A percentile compares a stretch with the other conserved stretches of the same genome.
Evolutionary conservation across 2,329 filamentous ascomycete genomes (phyloP).

Genomic region (Cladosporium austrohemisphaericum): DNA sequence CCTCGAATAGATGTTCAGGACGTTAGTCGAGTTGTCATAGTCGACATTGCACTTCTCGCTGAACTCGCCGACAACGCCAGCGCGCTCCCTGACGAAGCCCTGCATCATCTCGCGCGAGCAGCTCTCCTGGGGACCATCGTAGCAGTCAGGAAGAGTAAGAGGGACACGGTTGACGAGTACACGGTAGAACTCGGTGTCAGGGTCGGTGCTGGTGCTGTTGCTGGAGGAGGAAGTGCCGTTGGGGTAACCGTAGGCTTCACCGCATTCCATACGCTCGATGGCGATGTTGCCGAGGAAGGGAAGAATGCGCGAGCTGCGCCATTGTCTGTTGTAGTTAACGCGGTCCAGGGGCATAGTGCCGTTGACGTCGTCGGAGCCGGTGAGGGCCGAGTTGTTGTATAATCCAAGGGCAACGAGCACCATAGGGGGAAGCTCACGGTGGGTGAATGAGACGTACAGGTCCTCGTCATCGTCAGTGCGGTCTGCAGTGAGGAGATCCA

Average conservation of each 20-base stretch:
- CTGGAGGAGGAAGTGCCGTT: slow-evolving; percentile 30
- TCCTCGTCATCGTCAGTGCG: slow-evolving; percentile 48
- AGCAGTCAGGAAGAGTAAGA: slow-evolving; percentile 47
- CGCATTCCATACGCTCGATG: slow-evolving; percentile 61
- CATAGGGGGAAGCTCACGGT: slow-evolving; percentile 64
- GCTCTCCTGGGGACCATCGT: slow-evolving; percentile 50
- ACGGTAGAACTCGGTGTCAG: slow-evolving; percentile 43
- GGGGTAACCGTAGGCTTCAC: slow-evolving; percentile 52
- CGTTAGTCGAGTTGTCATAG: slow-evolving; percentile 43
- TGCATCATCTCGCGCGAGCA: slow-evolving; percentile 45
- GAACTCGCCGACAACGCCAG: slow-evolving; percentile 42
- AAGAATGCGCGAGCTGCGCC: slow-evolving; percentile 60
- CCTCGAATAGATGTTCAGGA: slow-evolving; percentile 28
- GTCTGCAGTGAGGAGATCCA: slow-evolving; percentile 47
- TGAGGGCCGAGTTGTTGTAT: slow-evolving; percentile 63
- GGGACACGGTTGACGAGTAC: slow-evolving; percentile 51
- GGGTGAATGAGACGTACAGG: slow-evolving; percentile 65
- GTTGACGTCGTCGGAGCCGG: slow-evolving; percentile 53
- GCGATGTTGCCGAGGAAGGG: slow-evolving; percentile 65
- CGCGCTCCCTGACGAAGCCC: slow-evolving; percentile 42
- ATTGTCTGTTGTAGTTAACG: slow-evolving; percentile 61
- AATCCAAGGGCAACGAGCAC: slow-evolving; percentile 64
- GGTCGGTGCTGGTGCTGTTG: slow-evolving; percentile 19
- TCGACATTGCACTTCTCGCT: slow-evolving; percentile 41
- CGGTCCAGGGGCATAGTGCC: slow-evolving; percentile 61